A percentile compares a stretch with the other conserved stretches of the same genome.
These are phyloP conservation scores for Hericium coralloides DNA, from an alignment of 768 basidiomycete species.

Conservation along the genomic window DNA sequence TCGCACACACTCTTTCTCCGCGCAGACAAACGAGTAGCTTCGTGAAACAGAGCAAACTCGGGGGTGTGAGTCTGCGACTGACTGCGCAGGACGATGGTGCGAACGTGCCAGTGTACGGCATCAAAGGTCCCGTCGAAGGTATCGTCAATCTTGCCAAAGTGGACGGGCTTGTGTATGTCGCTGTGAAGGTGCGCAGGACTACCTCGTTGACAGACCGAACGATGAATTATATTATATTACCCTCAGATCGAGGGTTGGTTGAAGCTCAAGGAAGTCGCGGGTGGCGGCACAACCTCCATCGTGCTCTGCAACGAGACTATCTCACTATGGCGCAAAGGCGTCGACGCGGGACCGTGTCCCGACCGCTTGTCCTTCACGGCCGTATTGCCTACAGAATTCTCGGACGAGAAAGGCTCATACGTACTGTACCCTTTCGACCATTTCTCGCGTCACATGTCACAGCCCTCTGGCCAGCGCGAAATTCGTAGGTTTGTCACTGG, in stretches of 20 bases:
- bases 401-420: slow-evolving; percentile 45
- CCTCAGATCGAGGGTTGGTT: slow-evolving; percentile 20
- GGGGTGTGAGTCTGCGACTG: slow-evolving; percentile 9
- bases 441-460: too few relatives aligned
- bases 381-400: slow-evolving; percentile 49
- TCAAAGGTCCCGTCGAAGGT: slow-evolving; percentile 8
- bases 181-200: slow-evolving; percentile 7
- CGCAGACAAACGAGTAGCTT: slow-evolving; percentile 1
- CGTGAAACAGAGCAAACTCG: slow-evolving; percentile 11
- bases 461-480: too few relatives aligned
- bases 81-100: slow-evolving; percentile 1
- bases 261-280: slow-evolving; percentile 20
- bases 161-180: slow-evolving; percentile 8
- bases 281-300: slow-evolving; percentile 47
- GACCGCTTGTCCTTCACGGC: slow-evolving; percentile 43
- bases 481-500: too few relatives aligned
- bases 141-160: slow-evolving; percentile 9
- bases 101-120: slow-evolving; percentile 5
- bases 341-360: slow-evolving; percentile 38
- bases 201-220: not conserved
- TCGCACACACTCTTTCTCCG: not conserved
- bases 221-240: not conserved
- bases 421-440: too few relatives aligned
- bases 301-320: slow-evolving; percentile 43
- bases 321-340: slow-evolving; percentile 50